A percentile compares a stretch with the other conserved stretches of the same genome.
phyloP scores from a whole-genome alignment of 2,329 filamentous ascomycete species.

The Bisporella sp. region DNA sequence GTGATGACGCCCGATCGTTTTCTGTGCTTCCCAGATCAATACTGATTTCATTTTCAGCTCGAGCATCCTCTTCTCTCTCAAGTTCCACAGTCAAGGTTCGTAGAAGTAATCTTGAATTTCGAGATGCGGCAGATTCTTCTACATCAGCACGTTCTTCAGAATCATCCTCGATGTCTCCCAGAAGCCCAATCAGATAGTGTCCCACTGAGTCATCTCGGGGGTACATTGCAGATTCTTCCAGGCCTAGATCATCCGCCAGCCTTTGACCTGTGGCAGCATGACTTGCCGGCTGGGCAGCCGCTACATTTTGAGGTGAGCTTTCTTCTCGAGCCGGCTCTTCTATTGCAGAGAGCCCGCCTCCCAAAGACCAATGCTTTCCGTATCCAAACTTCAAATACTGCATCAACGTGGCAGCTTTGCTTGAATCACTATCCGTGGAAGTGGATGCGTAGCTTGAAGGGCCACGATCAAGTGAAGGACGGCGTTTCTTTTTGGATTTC shows the following conservation, averaged over 20 bases:
- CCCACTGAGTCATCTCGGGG: constrained; percentile 28
- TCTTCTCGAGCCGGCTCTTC: background rate
- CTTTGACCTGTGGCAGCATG: background rate
- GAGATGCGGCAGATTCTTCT: constrained; percentile 1
- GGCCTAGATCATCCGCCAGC: background rate
- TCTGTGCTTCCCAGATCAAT: constrained; percentile 33
- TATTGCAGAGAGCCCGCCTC: constrained; percentile 15
- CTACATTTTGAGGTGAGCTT: background rate
- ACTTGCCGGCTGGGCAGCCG: background rate
- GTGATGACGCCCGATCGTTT: constrained; percentile 5
- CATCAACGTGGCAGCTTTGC: constrained; percentile 39
- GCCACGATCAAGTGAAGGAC: constrained; percentile 10
- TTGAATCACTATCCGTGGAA: constrained; percentile 20
- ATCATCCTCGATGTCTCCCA: constrained; percentile 52
- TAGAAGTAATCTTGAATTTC: constrained; percentile 51
- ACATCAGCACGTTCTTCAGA: constrained; percentile 7
- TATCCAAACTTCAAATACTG: constrained; percentile 62
- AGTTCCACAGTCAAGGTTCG: constrained; percentile 64
- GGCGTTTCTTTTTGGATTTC: background rate
- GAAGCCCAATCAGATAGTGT: constrained; percentile 62
- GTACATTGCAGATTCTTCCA: constrained; percentile 1
- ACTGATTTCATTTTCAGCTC: constrained; percentile 37
- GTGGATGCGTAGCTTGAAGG: constrained; percentile 9
- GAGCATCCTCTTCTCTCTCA: constrained; percentile 34
- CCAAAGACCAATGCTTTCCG: constrained; percentile 57